Evolutionary conservation across 108 stramenopile genomes (phyloP).

Genomic region (Pinguiococcus pyrenoidosus): DNA sequence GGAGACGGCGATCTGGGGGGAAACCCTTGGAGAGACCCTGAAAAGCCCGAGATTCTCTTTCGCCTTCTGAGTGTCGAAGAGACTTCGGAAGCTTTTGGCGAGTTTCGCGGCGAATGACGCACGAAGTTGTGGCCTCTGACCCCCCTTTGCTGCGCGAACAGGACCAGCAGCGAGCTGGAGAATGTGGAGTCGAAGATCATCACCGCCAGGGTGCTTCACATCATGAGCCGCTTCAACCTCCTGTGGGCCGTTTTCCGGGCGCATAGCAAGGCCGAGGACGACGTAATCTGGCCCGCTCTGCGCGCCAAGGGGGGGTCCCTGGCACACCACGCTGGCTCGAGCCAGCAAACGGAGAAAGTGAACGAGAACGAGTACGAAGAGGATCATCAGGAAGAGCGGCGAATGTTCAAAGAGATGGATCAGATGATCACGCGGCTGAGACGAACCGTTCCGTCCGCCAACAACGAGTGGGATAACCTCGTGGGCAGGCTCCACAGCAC

Average conservation of each 20-base stretch:
- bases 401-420: constrained; percentile 66
- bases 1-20: background rate
- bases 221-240: constrained; percentile 59
- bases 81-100: background rate
- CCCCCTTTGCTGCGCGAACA: background rate
- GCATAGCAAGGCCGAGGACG: constrained; percentile 86
- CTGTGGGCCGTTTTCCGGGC: constrained; percentile 85
- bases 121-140: background rate
- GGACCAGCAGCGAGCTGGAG: background rate
- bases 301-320: constrained; percentile 29
- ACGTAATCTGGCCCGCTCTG: constrained; percentile 89
- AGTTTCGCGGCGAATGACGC: background rate
- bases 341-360: background rate
- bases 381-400: constrained; percentile 74
- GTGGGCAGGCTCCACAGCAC: constrained; percentile 40
- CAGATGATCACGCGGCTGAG: constrained; percentile 38
- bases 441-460: constrained; percentile 4
- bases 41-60: background rate
- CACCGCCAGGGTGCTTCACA: background rate
- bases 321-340: background rate
- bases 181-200: background rate
- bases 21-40: no score
- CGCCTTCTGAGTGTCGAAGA: background rate
- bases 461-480: no score
- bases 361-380: constrained; percentile 68